Conservation (phyloP, 2,329 filamentous ascomycete genomes). For the Fusarium falciforme region DNA sequence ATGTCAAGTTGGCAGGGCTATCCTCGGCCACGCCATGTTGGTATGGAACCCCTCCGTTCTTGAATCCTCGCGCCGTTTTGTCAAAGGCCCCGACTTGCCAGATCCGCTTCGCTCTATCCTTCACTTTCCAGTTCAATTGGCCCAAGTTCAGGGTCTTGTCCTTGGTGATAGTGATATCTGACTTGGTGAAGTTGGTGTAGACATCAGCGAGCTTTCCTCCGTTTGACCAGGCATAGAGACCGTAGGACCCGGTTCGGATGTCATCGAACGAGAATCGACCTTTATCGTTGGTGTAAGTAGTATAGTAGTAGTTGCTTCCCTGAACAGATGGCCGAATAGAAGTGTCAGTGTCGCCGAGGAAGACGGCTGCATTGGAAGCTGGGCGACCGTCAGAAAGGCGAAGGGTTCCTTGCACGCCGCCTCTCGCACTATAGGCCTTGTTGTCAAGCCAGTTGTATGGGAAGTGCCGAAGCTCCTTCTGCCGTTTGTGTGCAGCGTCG, state of each 20-base stretch:
- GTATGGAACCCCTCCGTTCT: constrained; percentile 21
- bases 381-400: constrained; percentile 19
- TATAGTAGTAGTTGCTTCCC: constrained; percentile 34
- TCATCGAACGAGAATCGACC: constrained; percentile 20
- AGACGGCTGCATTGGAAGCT: constrained; percentile 18
- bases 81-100: constrained; percentile 26
- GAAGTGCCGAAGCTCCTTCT: constrained; percentile 14
- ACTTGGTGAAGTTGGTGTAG: constrained; percentile 25
- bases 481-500: constrained; percentile 3
- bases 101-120: constrained; percentile 9
- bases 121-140: constrained; percentile 11
- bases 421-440: constrained; percentile 5
- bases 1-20: constrained; percentile 24
- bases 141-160: constrained; percentile 17
- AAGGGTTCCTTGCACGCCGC: constrained; percentile 17
- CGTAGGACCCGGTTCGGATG: constrained; percentile 12
- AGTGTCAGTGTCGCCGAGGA: constrained; percentile 11
- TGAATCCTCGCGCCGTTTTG: constrained; percentile 22
- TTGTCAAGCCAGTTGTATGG: constrained; percentile 23
- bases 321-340: constrained; percentile 23
- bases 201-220: constrained; percentile 23
- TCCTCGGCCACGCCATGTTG: constrained; percentile 19
- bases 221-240: constrained; percentile 15
- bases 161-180: constrained; percentile 9
- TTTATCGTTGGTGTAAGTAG: constrained; percentile 22